These are phyloP conservation scores for Elymus sibiricus DNA, from an alignment of 176 grass and related monocot species.

Conservation along the genomic window DNA sequence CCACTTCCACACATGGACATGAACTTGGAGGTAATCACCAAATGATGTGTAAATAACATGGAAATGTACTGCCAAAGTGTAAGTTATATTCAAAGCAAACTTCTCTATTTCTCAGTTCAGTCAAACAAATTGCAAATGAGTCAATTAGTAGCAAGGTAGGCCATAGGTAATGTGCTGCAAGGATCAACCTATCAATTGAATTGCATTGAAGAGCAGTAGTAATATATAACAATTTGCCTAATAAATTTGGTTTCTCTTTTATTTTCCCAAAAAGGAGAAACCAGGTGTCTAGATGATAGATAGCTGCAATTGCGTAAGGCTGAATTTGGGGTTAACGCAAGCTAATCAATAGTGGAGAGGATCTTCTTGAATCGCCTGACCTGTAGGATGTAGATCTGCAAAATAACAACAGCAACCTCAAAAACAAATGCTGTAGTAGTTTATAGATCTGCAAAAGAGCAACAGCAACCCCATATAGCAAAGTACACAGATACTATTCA, in stretches of 20 bases:
- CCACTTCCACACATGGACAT: no score
- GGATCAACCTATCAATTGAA: not conserved
- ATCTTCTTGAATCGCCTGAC: not conserved
- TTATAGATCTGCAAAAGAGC: not conserved
- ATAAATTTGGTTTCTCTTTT: not conserved
- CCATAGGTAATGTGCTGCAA: not conserved
- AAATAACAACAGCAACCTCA: not conserved
- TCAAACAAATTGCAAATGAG: not conserved
- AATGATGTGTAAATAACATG: not conserved
- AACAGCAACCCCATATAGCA: not conserved
- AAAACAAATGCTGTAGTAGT: not conserved
- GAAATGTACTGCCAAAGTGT: not conserved
- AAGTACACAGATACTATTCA: not conserved
- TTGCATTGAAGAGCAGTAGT: not conserved
- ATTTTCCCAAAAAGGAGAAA: not conserved
- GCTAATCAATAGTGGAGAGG: not conserved
- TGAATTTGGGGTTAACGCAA: not conserved
- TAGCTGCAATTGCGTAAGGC: not conserved
- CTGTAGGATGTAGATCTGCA: not conserved
- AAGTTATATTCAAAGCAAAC: not conserved
- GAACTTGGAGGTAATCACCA: no score
- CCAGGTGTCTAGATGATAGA: conserved; percentile 1
- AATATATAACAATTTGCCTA: not conserved
- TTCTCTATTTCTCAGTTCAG: not conserved
- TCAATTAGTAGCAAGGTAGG: not conserved